Base-by-base conservation (phyloP, 2,329 filamentous ascomycete genomes). In the Penicillium griseofulvum region DNA sequence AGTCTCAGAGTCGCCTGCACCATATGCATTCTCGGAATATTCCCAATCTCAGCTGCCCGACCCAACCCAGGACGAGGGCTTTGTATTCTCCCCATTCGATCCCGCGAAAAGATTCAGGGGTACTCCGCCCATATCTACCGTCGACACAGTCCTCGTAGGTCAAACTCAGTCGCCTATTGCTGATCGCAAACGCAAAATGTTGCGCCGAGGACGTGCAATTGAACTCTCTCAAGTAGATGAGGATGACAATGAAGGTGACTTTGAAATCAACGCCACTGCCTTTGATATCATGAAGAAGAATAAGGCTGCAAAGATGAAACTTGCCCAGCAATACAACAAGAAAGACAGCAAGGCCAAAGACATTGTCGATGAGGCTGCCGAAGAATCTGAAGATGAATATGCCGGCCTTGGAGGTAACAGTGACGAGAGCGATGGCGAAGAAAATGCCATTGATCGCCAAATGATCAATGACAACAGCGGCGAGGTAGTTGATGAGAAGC, bases 381-480 rank as follows among this genome's bases (percentile, higher is more conserved):
- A 96, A 66, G 94, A 99, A 75, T 99, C 94, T 0, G 95, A 99
- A 70, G 94, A 99, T 70, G 94, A 99, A 73, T 99, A 97, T 71
- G 93, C 92, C 37, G 94, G 94, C 5, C 80, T 99, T 10, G 94
- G 94, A 63, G 94, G 94, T 59, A 88, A 80, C 11, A 93, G 92
- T 72, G 92, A 93, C 57, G 93, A 97, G 63, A 90, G 93, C 61
- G 87, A 86, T 42, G 87, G 83, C 41, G 87, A 87, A 52, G 89
- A 91, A 55, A 84, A 90, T 56, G 88, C 87, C 34, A 85, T 89
- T 54, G 84, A 94, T 59, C 84, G 88, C 64, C 87, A 91, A 59
- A 95, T 99, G 85, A 96, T 99, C 68, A 89, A 94, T 66, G 92
- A 97, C 67, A 85, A 88, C 24, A 85, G 84, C 53, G 84, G 86